Evolutionary conservation across 495 filamentous ascomycete genomes (phyloP).

Genomic region (Bathelium albidoporum): DNA sequence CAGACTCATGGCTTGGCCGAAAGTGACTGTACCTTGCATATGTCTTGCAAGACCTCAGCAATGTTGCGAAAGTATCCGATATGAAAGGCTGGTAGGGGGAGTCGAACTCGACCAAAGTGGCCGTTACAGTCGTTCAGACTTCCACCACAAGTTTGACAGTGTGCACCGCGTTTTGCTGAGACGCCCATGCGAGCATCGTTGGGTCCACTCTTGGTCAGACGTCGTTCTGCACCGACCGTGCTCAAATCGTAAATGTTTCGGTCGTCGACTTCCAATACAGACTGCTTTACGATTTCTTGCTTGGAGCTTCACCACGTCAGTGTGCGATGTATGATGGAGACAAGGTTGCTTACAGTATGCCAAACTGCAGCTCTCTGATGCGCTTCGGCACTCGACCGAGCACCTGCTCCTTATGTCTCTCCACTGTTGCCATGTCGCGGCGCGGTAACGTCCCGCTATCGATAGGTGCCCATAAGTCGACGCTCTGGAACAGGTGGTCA

Average conservation of each 20-base stretch:
- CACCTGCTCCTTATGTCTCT: slow-evolving; percentile 75
- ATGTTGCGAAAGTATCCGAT: slow-evolving; percentile 91
- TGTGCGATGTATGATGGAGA: not conserved
- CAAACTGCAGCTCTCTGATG: slow-evolving; percentile 88
- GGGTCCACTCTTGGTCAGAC: slow-evolving; percentile 65
- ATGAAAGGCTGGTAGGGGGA: slow-evolving; percentile 86
- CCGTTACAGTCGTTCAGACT: slow-evolving; percentile 74
- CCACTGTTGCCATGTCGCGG: slow-evolving; percentile 30
- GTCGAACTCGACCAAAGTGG: slow-evolving; percentile 84
- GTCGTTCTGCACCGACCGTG: slow-evolving; percentile 41
- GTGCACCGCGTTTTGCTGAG: slow-evolving; percentile 55
- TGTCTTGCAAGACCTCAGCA: slow-evolving; percentile 76
- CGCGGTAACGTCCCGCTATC: not conserved
- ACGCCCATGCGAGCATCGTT: slow-evolving; percentile 82
- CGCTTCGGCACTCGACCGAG: slow-evolving; percentile 77
- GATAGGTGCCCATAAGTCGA: not conserved
- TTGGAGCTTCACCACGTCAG: slow-evolving; percentile 49
- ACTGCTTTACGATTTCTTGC: slow-evolving; percentile 89
- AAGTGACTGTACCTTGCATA: slow-evolving; percentile 59
- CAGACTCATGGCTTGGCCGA: not conserved
- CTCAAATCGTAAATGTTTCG: slow-evolving; percentile 81
- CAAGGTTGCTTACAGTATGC: slow-evolving; percentile 56
- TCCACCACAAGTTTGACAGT: slow-evolving; percentile 73
- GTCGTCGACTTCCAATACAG: slow-evolving; percentile 83
- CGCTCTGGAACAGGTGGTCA: not conserved